Evolutionary conservation across 1,284 basidiomycete genomes (phyloP).

Genomic region (Ganoderma lucidum): DNA sequence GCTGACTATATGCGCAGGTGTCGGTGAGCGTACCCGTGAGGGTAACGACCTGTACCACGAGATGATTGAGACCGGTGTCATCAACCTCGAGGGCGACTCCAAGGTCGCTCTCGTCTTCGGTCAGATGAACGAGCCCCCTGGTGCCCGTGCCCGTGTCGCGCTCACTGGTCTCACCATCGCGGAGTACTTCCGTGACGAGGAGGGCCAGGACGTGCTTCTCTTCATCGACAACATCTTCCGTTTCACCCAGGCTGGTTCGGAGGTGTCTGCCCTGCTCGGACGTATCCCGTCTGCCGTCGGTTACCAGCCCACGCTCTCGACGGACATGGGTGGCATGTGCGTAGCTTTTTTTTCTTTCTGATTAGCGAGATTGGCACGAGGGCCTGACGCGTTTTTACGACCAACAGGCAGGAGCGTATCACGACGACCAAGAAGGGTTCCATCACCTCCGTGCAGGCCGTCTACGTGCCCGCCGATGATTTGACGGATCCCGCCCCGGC

Average conservation of each 20-base stretch:
- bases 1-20: slow-evolving; percentile 61
- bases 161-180: slow-evolving; percentile 99
- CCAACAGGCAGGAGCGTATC: slow-evolving; percentile 91
- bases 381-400: slow-evolving; percentile 12
- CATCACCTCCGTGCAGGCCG: slow-evolving; percentile 99
- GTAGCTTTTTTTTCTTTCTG: slow-evolving; percentile 44
- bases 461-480: slow-evolving; percentile 99
- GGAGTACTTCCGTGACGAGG: slow-evolving; percentile 99
- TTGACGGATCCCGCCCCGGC: slow-evolving; percentile 99
- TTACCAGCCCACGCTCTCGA: slow-evolving; percentile 99
- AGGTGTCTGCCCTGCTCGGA: slow-evolving; percentile 99
- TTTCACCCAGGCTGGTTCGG: slow-evolving; percentile 99
- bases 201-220: slow-evolving; percentile 99
- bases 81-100: slow-evolving; percentile 98
- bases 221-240: slow-evolving; percentile 99
- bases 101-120: slow-evolving; percentile 99
- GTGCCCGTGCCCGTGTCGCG: slow-evolving; percentile 99
- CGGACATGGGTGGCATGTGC: slow-evolving; percentile 99
- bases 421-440: slow-evolving; percentile 99
- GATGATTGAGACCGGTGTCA: slow-evolving; percentile 99
- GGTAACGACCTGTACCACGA: slow-evolving; percentile 99
- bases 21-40: slow-evolving; percentile 99
- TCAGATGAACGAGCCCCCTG: slow-evolving; percentile 99
- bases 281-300: slow-evolving; percentile 99
- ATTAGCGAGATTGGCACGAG: slow-evolving; percentile 13